Evolutionary conservation across 1,284 basidiomycete genomes (phyloP), one percentile per base, ranked within the genome.

Genomic region (Fomitiporia mediterranea): DNA sequence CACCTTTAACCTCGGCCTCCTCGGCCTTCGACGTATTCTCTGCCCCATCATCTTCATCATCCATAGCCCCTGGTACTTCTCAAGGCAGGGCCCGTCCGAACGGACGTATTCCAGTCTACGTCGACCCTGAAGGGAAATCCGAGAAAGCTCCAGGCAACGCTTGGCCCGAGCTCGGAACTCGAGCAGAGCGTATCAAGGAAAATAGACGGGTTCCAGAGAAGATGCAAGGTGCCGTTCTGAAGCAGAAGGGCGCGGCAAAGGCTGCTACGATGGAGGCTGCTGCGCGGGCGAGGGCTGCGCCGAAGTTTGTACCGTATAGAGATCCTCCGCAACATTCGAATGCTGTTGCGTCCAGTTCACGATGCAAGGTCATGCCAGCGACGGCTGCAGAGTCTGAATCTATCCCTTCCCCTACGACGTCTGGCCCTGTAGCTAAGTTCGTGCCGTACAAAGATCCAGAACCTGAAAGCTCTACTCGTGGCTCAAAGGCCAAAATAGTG

Each of bases 161-260:
- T 4, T 90, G 83, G 78, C 77, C 80, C 21, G 87, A 89, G 57
- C 68, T 90, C 1, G 88, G 86, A 17, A 83, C 86, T 58, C 84
- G 86, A 62, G 85, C 84, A 66, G 76, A 82, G 8, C 78, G 87
- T 51, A 73, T 87, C 58, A 90, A 89, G 63, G 88, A 90, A 71
- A 90, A 90, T 62, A 71, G 81, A 2, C 80, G 79, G 4, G 84
- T 84, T 66, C 77, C 80, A 19, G 80, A 79, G 66, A 86, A 85
- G 71, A 75, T 83, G 51, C 76, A 68, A 2, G 88, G 86, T 8
- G 76, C 84, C 52, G 86, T 77, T 21, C 60, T 89, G 46, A 81
- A 78, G 57, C 82, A 55, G 40, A 28, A 49, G 19, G 47, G 56
- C 1, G 39, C 58, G 21, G 38, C 60, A 35, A 43, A 53, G 37